Conservation (phyloP, 2,329 filamentous ascomycete species). For the Aspergillus ustus region DNA sequence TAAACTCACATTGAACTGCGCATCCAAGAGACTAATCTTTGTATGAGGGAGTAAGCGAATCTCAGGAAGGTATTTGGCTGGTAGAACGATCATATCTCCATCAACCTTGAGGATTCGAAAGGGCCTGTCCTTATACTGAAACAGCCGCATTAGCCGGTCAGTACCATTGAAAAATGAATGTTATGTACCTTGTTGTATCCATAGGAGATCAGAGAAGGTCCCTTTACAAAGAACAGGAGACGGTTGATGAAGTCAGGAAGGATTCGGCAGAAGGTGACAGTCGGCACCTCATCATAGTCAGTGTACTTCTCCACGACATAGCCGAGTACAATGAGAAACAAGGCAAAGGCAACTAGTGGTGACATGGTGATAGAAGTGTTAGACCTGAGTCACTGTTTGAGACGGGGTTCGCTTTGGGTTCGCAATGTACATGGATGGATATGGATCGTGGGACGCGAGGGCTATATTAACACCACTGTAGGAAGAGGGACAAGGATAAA, state of each 20-base stretch:
- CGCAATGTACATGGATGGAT: too few species aligned
- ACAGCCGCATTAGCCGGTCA: background rate
- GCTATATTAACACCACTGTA: too few species aligned
- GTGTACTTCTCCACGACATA: background rate
- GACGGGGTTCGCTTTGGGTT: too few species aligned
- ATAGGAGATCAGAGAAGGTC: constrained; percentile 27
- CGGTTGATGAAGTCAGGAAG: constrained; percentile 33
- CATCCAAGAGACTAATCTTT: constrained; percentile 32
- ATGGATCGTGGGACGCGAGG: too few species aligned
- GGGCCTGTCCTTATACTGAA: constrained; percentile 33
- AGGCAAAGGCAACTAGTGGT: background rate
- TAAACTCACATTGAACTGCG: constrained; percentile 31
- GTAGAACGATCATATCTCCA: constrained; percentile 35
- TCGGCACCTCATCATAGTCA: constrained; percentile 24
- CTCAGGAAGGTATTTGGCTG: constrained; percentile 32
- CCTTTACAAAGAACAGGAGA: constrained; percentile 30
- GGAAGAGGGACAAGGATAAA: too few species aligned
- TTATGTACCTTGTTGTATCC: constrained; percentile 32
- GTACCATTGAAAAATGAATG: background rate
- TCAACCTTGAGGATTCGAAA: constrained; percentile 36
- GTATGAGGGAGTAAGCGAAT: constrained; percentile 25
- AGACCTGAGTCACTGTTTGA: background rate
- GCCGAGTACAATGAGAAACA: background rate
- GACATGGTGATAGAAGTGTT: background rate
- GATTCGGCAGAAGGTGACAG: constrained; percentile 25